These are phyloP conservation scores for Orbilia quercus DNA, from an alignment of 2,329 filamentous ascomycete genomes.

Conservation along the genomic window DNA sequence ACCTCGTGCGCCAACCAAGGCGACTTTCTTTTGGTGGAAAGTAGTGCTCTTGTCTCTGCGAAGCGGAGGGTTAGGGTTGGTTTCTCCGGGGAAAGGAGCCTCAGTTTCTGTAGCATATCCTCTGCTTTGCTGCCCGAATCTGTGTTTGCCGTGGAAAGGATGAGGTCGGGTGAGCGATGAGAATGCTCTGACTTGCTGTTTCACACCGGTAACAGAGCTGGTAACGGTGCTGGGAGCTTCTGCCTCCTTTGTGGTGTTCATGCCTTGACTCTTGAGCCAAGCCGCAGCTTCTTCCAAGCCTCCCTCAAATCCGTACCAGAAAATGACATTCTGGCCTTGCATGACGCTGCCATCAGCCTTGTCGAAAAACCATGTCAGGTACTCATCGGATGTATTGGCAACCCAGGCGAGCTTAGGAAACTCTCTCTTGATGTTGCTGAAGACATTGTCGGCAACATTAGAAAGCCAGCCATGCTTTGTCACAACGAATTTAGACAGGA, in stretches of 20 bases:
- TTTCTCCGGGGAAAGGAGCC: conserved; percentile 64
- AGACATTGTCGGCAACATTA: conserved; percentile 95
- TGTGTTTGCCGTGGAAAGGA: conserved; percentile 33
- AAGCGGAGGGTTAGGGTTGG: conserved; percentile 89
- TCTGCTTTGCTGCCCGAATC: conserved; percentile 60
- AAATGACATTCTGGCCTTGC: conserved; percentile 86
- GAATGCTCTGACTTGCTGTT: conserved; percentile 58
- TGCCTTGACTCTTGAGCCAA: conserved; percentile 84
- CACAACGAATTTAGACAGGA: conserved; percentile 88
- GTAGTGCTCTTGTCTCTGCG: conserved; percentile 90
- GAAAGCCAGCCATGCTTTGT: conserved; percentile 95
- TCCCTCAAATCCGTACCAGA: conserved; percentile 92
- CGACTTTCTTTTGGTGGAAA: conserved; percentile 79
- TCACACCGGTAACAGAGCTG: conserved; percentile 60
- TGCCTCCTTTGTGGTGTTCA: conserved; percentile 76
- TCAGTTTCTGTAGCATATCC: conserved; percentile 67
- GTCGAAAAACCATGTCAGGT: conserved; percentile 97
- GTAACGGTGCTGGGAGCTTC: conserved; percentile 5
- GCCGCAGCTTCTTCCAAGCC: conserved; percentile 79
- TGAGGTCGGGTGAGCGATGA: conserved; percentile 63
- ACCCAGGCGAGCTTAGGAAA: conserved; percentile 92
- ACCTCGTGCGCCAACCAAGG: conserved; percentile 88
- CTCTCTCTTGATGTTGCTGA: conserved; percentile 92
- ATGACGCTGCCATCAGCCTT: conserved; percentile 93
- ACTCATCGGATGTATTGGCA: conserved; percentile 95